Conservation (phyloP, 768 basidiomycete genomes). For the Boletus edulis region DNA sequence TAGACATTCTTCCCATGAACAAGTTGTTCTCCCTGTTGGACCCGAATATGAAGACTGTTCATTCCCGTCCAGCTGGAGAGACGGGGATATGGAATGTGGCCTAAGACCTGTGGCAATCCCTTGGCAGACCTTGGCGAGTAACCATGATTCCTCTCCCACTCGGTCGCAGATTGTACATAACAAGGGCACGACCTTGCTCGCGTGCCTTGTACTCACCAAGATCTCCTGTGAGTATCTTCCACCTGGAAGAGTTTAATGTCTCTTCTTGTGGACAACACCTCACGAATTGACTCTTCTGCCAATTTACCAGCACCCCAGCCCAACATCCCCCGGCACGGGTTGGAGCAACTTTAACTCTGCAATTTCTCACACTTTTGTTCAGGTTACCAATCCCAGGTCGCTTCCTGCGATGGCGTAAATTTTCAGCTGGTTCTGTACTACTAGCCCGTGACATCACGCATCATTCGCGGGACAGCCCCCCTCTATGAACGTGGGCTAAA, state of each 20-base stretch:
- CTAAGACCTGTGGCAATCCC: background rate
- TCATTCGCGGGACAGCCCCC: constrained; percentile 6
- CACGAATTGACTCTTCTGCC: constrained; percentile 5
- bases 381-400: constrained; percentile 11
- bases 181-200: constrained; percentile 5
- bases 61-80: background rate
- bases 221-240: constrained; percentile 19
- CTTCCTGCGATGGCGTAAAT: background rate
- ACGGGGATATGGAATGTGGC: background rate
- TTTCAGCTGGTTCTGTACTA: background rate
- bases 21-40: background rate
- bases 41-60: background rate
- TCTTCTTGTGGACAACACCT: constrained; percentile 3
- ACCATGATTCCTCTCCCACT: constrained; percentile 6
- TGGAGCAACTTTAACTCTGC: background rate
- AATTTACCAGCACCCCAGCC: constrained; percentile 6
- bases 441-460: background rate
- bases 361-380: constrained; percentile 22
- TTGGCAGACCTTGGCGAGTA: constrained; percentile 3
- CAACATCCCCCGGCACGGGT: background rate
- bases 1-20: constrained; percentile 7
- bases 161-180: constrained; percentile 7
- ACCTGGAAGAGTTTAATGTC: constrained; percentile 14
- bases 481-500: background rate
- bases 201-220: background rate